phyloP scores from a whole-genome alignment of 2,329 filamentous ascomycete species.

The Echinosphaeria canescens region DNA sequence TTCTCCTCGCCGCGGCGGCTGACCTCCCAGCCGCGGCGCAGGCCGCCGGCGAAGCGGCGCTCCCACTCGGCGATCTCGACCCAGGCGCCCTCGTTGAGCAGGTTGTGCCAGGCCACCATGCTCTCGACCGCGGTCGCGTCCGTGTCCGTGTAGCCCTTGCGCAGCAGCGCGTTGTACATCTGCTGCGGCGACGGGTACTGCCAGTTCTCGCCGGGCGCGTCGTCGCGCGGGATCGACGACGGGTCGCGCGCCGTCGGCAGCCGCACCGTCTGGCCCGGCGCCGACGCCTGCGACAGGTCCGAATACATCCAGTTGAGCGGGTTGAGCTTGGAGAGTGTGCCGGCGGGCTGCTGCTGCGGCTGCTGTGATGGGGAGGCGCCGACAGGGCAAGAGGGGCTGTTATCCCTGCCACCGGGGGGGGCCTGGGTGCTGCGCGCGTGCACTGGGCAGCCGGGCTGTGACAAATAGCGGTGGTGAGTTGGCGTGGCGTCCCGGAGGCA shows the following conservation, averaged over 20 bases:
- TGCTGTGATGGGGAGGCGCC: constrained; percentile 8
- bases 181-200: constrained; percentile 97
- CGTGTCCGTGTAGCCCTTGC: constrained; percentile 91
- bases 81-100: constrained; percentile 95
- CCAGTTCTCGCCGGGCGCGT: constrained; percentile 64
- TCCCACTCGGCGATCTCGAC: constrained; percentile 91
- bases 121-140: constrained; percentile 82
- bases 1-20: constrained; percentile 57
- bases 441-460: constrained; percentile 32
- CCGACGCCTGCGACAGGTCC: constrained; percentile 59
- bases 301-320: constrained; percentile 91
- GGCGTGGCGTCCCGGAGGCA: background rate
- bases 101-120: constrained; percentile 98
- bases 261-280: constrained; percentile 46
- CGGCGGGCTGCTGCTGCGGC: constrained; percentile 14
- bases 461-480: constrained; percentile 6
- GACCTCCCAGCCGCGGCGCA: constrained; percentile 49
- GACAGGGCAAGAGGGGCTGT: constrained; percentile 7
- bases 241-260: constrained; percentile 66
- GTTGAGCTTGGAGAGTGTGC: constrained; percentile 33
- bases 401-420: constrained; percentile 12
- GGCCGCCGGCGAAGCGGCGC: constrained; percentile 55
- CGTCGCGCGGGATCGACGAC: constrained; percentile 80
- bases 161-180: constrained; percentile 96
- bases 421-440: constrained; percentile 28